Conservation (phyloP, 495 filamentous ascomycete genomes). For the Hamigera avellanea region DNA sequence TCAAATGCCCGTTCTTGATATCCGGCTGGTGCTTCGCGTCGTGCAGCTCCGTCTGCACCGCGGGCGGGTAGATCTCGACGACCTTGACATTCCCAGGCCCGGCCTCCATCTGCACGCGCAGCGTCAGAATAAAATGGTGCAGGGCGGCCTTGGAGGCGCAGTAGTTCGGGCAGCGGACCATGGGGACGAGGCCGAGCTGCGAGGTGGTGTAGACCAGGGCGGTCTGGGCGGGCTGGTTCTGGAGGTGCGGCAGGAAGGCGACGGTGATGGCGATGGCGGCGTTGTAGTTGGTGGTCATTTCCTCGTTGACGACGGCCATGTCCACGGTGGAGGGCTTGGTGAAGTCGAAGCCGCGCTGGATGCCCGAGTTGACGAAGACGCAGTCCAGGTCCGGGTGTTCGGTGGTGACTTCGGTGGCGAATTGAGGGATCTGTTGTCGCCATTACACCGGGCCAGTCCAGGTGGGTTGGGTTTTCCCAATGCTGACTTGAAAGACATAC, state of each 20-base stretch:
- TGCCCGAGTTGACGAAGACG: slow-evolving; percentile 29
- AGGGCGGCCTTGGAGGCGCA: slow-evolving; percentile 39
- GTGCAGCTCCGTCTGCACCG: slow-evolving; percentile 49
- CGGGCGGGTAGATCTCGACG: slow-evolving; percentile 56
- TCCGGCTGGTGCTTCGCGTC: slow-evolving; percentile 25
- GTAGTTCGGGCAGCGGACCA: slow-evolving; percentile 32
- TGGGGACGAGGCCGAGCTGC: slow-evolving; percentile 32
- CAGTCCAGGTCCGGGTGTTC: slow-evolving; percentile 42
- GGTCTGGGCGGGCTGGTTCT: slow-evolving; percentile 27
- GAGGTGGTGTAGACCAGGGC: slow-evolving; percentile 30
- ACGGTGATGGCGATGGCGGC: slow-evolving; percentile 48
- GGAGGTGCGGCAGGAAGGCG: slow-evolving; percentile 53
- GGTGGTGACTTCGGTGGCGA: slow-evolving; percentile 29
- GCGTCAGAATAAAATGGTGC: slow-evolving; percentile 39
- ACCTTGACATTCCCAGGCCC: slow-evolving; percentile 38
- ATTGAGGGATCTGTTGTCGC: slow-evolving; percentile 13
- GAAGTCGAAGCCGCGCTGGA: slow-evolving; percentile 49
- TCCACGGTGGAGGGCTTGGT: slow-evolving; percentile 46
- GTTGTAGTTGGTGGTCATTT: slow-evolving; percentile 59
- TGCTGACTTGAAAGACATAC: background rate
- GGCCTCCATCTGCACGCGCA: slow-evolving; percentile 48
- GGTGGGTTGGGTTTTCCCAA: slow-evolving; percentile 9
- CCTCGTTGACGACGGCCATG: slow-evolving; percentile 39
- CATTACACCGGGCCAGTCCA: slow-evolving; percentile 27
- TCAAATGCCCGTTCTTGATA: slow-evolving; percentile 30